phyloP scores from a whole-genome alignment of 1,284 basidiomycete genomes.

The Papiliotrema fonsecae region DNA sequence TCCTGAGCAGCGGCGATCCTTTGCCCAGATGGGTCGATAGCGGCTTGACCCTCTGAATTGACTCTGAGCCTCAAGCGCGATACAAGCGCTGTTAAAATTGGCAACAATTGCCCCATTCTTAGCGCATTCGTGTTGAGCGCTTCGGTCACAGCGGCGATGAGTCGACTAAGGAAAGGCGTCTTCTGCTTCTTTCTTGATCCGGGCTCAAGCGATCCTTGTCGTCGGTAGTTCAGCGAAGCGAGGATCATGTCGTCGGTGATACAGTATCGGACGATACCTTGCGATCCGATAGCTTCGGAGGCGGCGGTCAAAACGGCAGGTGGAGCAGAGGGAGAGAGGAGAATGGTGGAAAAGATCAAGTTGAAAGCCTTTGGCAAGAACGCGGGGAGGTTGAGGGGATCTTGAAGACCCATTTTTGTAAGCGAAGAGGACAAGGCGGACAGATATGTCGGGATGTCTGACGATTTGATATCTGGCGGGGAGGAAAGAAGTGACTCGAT shows the following conservation, averaged over 20 bases:
- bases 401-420: conserved; percentile 44
- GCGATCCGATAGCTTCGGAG: conserved; percentile 57
- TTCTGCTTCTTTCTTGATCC: conserved; percentile 52
- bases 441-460: conserved; percentile 53
- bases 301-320: conserved; percentile 54
- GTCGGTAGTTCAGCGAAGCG: conserved; percentile 50
- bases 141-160: conserved; percentile 60
- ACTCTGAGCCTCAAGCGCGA: conserved; percentile 47
- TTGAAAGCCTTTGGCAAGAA: conserved; percentile 69
- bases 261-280: conserved; percentile 60
- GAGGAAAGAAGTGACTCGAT: conserved; percentile 69
- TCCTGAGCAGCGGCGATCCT: conserved; percentile 62
- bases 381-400: conserved; percentile 34
- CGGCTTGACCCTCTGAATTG: conserved; percentile 13
- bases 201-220: conserved; percentile 33
- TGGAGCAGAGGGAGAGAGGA: conserved; percentile 30
- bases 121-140: conserved; percentile 64
- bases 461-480: conserved; percentile 57
- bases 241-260: conserved; percentile 61
- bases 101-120: conserved; percentile 64
- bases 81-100: conserved; percentile 52
- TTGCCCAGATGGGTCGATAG: conserved; percentile 52
- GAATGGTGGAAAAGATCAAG: conserved; percentile 65
- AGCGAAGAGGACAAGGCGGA: conserved; percentile 53
- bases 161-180: conserved; percentile 57